Evolutionary conservation across 177 flowering plant genomes (phyloP), one percentile per base, ranked within the genome.

Genomic region (Tripterygium wilfordii): DNA sequence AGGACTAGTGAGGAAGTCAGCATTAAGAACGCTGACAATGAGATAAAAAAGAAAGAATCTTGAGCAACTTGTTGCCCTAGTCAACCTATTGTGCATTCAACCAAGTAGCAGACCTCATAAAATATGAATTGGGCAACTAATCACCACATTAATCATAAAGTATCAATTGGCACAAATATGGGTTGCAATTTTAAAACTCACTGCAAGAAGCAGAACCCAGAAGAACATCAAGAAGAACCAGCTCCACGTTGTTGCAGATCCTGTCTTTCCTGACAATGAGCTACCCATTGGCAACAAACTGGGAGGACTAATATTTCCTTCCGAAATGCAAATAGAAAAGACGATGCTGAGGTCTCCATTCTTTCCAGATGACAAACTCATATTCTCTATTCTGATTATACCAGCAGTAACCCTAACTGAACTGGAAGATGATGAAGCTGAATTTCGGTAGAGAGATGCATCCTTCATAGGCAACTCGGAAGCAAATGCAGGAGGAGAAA

Each of bases 401-500:
- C 76, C 80, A 22, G 89, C 77, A 5, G 78, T 75, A 30, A 78
- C 72, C 51, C 65, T 81, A 39, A 72, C 57, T 5, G 83, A 60
- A 48, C 75, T 68, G 22, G 88, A 64, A 48, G 79, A 47, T 18
- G 63, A 61, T n/a, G n/a, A n/a, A 2, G 61, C 62, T 10, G 79
- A 51, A 46, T 55, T 51, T 49, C 73, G 65, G 35, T 56, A 71
- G 28, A 66, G 48, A 43, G 60, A 58, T 15, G 63, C 67, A 19
- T 69, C 77, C 53, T 87, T 78, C 18, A 72, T 25, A 19, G 88
- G 80, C 48, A 67, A 61, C 60, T 89, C 89, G n/a, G 83, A 65
- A 41, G 98, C 83, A 71, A 66, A 83, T 50, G 98, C 83, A 47
- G 80, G 81, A 53, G 91, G 88, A 64, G 83, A 63, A 24, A 81